Conservation (phyloP, 257 asterid species). For the Cynanchum wilfordii region DNA sequence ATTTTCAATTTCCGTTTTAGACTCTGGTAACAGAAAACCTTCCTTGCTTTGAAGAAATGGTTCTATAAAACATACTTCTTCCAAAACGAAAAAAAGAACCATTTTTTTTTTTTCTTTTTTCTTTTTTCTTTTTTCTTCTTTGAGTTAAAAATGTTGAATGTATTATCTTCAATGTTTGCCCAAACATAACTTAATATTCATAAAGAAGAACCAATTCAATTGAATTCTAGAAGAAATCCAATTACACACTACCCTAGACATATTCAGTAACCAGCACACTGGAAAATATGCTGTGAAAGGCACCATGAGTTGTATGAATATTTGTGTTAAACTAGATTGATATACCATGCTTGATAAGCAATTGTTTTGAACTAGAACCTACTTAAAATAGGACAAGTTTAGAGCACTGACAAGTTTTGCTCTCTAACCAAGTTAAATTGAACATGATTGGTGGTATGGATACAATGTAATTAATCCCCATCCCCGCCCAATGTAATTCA, state of each 20-base stretch:
- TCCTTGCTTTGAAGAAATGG: no score
- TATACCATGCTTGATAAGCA: background rate
- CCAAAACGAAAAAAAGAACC: background rate
- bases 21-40: no score
- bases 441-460: background rate
- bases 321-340: constrained; percentile 1
- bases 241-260: background rate
- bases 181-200: background rate
- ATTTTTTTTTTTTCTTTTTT: background rate
- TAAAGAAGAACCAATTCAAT: background rate
- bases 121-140: no score
- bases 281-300: background rate
- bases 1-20: no score
- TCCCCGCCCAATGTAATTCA: background rate
- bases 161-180: no score
- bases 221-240: background rate
- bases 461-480: background rate
- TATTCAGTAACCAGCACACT: background rate
- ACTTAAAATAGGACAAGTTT: background rate
- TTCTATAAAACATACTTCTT: no score
- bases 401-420: background rate
- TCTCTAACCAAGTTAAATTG: background rate
- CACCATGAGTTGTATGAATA: background rate
- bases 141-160: no score
- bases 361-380: background rate